Evolutionary conservation across 1,139 yeast genomes (phyloP).

Genomic region (Taphrina confusa): DNA sequence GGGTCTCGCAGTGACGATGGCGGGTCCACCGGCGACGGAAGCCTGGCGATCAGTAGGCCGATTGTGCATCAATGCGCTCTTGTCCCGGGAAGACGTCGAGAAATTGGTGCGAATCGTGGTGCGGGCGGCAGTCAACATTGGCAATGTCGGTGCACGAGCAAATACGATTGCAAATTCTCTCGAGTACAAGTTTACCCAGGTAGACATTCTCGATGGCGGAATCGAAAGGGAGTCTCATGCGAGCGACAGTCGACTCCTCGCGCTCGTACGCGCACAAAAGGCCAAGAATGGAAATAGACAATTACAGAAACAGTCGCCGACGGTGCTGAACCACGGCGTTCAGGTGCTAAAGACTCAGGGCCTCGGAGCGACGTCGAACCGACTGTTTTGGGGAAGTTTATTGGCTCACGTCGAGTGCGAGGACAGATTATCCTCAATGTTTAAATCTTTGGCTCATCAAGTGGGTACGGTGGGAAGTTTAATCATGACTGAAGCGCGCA

Average conservation of each 20-base stretch:
- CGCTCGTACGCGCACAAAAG: conserved; percentile 5
- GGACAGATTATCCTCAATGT: conserved; percentile 3
- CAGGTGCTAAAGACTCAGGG: conserved; percentile 19
- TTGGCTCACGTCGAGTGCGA: conserved; percentile 28
- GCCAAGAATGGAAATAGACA: background rate
- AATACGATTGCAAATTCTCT: background rate
- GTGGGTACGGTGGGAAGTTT: conserved; percentile 1
- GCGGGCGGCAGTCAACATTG: conserved; percentile 29
- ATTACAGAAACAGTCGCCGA: background rate
- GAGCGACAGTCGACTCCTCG: background rate
- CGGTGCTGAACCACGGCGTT: conserved; percentile 18
- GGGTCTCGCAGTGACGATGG: conserved; percentile 30
- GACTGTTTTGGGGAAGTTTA: conserved; percentile 29
- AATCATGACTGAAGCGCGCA: conserved; percentile 32
- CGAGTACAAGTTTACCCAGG: conserved; percentile 8
- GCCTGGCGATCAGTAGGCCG: conserved; percentile 33
- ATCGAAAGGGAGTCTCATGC: background rate
- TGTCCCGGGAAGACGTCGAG: conserved; percentile 26
- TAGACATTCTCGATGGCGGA: background rate
- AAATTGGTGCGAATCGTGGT: conserved; percentile 24
- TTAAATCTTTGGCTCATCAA: conserved; percentile 1
- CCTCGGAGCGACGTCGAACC: conserved; percentile 22
- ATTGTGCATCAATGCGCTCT: conserved; percentile 33
- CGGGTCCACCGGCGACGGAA: conserved; percentile 33
- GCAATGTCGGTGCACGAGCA: conserved; percentile 9